Evolutionary conservation across 306 rosid genomes (phyloP), one percentile per base, ranked within the genome.

Genomic region (Trifolium dubium): DNA sequence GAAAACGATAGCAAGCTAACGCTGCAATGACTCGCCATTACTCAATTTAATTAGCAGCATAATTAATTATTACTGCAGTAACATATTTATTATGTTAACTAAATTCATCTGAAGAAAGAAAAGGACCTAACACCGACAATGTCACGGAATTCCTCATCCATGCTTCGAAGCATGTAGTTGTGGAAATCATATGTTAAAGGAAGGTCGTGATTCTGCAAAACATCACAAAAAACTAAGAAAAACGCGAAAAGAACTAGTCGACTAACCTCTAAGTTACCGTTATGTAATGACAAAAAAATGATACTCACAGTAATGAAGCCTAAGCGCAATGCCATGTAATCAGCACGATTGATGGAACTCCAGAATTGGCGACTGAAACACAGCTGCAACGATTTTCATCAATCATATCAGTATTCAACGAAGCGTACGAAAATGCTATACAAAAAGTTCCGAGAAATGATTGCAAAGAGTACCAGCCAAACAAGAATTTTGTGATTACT

Each of bases 291-390:
- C 74, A 60, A 28, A 67, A 67, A 47, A 55, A 72, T 43, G 46
- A 34, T 64, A 80, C 88, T 51, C 77, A 91, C 98, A 2, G 95
- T 88, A 68, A 88, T 77, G 86, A 94, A 94, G 77, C 97, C 98
- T 46, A 87, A 80, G 44, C 98, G 95, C 87, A 94, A 74, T 67
- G 97, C 98, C 94, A 89, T 88, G 82, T 91, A 94, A 70, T 90
- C 96, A 53, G 96, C 84, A 58, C 83, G 87, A 78, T 74, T 84
- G 58, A 94, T 83, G n/a, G 98, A 91, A 80, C 92, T 91, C 98
- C 97, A 91, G 64, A 91, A 87, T 86, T 94, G 97, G 76, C 95
- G 97, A 85, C 83, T 88, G 88, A 94, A 94, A 80, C 97, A 94
- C 31, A 94, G 84, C 97, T 91, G 95, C 91, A 89, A 74, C 43